These are phyloP conservation scores for Rhynchosporium graminicola DNA, from an alignment of 2,329 filamentous ascomycete genomes.

Conservation along the genomic window DNA sequence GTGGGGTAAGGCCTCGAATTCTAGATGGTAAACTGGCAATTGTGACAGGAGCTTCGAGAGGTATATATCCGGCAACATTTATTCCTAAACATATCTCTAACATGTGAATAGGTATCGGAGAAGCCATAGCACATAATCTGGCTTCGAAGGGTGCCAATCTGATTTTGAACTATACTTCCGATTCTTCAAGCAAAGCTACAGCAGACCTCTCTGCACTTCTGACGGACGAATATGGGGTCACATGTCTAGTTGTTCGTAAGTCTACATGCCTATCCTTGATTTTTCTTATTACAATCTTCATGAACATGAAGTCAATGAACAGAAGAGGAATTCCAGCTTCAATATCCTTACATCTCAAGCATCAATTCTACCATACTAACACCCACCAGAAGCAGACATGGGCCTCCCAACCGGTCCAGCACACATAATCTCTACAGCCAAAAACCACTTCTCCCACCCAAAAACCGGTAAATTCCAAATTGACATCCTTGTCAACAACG, in stretches of 20 bases:
- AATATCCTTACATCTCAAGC: neutral
- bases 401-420: conserved; percentile 60
- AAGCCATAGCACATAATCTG: conserved; percentile 64
- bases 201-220: conserved; percentile 58
- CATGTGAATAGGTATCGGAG: conserved; percentile 64
- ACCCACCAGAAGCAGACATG: conserved; percentile 63
- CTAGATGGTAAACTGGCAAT: conserved; percentile 78
- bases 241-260: conserved; percentile 56
- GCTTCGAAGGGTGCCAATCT: conserved; percentile 66
- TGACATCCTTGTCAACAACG: conserved; percentile 88
- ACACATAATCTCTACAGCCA: conserved; percentile 58
- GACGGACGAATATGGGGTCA: conserved; percentile 56
- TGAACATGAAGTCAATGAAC: neutral
- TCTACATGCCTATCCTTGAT: neutral
- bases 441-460: conserved; percentile 58
- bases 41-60: conserved; percentile 77
- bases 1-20: conserved; percentile 31
- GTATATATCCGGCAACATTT: conserved; percentile 45
- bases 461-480: conserved; percentile 58
- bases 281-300: neutral
- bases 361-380: neutral
- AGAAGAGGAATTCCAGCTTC: neutral
- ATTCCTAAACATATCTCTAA: neutral
- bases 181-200: conserved; percentile 55
- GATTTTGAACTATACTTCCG: conserved; percentile 66